Evolutionary conservation across 2,329 filamentous ascomycete species (phyloP), one percentile per base, ranked within the genome.

Genomic region (Phyllosticta citriasiana): DNA sequence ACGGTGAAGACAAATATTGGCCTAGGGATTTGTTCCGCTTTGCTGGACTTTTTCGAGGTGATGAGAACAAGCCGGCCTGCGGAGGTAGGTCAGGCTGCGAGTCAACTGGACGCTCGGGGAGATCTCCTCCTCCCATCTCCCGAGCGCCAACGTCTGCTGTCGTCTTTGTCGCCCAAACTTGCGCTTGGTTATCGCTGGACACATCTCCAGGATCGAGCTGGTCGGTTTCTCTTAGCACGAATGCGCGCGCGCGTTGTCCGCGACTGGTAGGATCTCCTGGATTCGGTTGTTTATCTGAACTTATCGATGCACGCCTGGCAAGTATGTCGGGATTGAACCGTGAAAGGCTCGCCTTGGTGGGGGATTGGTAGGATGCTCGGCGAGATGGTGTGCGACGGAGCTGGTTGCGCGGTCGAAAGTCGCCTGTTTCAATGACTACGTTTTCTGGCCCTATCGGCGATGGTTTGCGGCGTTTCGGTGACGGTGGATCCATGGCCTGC

Each of bases 331-430:
- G 73, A 60, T 76, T 73, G 64, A 70, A 73, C 59, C 73, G 72
- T 62, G 73, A 66, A 26, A 75, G 69, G 58, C 71, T 75, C 24
- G 73, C 70, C 68, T 73, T 74, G 2, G 73, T 76, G 16, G 74
- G 74, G 19, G 74, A 76, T 54, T 70, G 69, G 57, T 70, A 76
- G 2, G 73, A 76, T 0, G 72, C 67, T 56, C 72, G 66, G 59
- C 70, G 67, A 24, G 71, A 69, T 47, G 68, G 69, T 57, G 72
- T 68, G 27, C 63, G 68, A 68, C 26, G 71, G 40, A 57, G 69
- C 33, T 35, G 35, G 30, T 59, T 62, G 40, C 57, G 56, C 16
- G 61, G 61, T 3, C 30, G 57, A 30, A 60, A 62, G 24, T 60
- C 53, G 54, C 63, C 58, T 25, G 61, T 57, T 3, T 26, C 47